These are phyloP conservation scores for Coemansia reversa DNA, from an alignment of 192 early-diverging fungal species.

Conservation along the genomic window DNA sequence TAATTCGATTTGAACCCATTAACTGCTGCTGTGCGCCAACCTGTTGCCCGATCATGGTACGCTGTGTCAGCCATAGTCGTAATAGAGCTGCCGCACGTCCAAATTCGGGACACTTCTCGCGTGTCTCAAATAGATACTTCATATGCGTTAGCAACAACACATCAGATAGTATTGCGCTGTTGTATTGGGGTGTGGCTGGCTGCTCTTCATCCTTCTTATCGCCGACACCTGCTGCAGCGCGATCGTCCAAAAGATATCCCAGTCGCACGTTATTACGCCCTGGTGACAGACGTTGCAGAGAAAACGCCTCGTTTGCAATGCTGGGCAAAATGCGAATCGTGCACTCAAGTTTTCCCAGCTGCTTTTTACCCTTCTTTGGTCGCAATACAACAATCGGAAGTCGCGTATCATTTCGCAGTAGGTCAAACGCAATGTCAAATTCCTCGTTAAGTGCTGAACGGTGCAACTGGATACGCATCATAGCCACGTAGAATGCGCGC, in stretches of 20 bases:
- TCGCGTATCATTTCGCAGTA: conserved; percentile 62
- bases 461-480: conserved; percentile 49
- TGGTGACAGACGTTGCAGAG: conserved; percentile 71
- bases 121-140: conserved; percentile 73
- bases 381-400: conserved; percentile 63
- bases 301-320: conserved; percentile 64
- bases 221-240: not conserved
- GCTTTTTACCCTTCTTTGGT: conserved; percentile 33
- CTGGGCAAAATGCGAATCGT: conserved; percentile 80
- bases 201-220: conserved; percentile 8
- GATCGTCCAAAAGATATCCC: conserved; percentile 17
- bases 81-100: conserved; percentile 75
- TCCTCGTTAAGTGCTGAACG: conserved; percentile 55
- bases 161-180: conserved; percentile 78
- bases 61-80: conserved; percentile 86
- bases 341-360: conserved; percentile 11
- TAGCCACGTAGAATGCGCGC: conserved; percentile 85
- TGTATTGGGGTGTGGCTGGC: conserved; percentile 86
- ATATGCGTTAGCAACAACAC: conserved; percentile 71
- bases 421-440: conserved; percentile 56
- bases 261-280: conserved; percentile 79
- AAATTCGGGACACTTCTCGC: conserved; percentile 71
- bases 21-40: conserved; percentile 9
- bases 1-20: conserved; percentile 48
- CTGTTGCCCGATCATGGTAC: conserved; percentile 47